Evolutionary conservation across 139 green algal species (phyloP).

Genomic region (Desmodesmus armatus): DNA sequence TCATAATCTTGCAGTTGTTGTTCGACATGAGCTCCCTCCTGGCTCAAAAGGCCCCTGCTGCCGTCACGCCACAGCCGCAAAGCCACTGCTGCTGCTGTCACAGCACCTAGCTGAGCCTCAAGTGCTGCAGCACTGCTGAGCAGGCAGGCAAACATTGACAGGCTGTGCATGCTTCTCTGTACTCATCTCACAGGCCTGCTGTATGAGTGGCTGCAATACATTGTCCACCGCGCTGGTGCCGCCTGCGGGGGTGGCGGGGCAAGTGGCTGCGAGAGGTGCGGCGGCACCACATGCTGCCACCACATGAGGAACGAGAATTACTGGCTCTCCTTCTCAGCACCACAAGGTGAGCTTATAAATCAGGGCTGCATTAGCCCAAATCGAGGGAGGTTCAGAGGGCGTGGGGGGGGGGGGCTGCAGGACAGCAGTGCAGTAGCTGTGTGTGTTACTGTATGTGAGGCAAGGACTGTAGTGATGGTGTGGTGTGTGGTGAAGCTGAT

Average conservation of each 20-base stretch:
- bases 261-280: constrained; percentile 28
- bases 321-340: constrained; percentile 49
- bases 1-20: neutral
- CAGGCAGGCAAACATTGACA: no score
- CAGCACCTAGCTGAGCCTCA: neutral
- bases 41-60: neutral
- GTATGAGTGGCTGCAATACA: constrained; percentile 49
- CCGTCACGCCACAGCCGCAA: neutral
- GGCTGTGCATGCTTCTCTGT: neutral
- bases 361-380: no score
- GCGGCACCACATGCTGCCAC: constrained; percentile 53
- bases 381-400: no score
- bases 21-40: neutral
- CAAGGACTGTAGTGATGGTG: no score
- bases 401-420: no score
- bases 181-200: constrained; percentile 5
- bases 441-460: no score
- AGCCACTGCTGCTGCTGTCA: neutral
- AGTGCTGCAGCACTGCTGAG: neutral
- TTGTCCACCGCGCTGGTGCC: constrained; percentile 44
- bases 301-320: constrained; percentile 46
- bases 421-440: no score
- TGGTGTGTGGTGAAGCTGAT: no score
- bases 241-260: neutral
- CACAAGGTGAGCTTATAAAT: no score